Evolutionary conservation across 2,329 filamentous ascomycete genomes (phyloP), one percentile per base, ranked within the genome.

Genomic region (Venturia nashicola): DNA sequence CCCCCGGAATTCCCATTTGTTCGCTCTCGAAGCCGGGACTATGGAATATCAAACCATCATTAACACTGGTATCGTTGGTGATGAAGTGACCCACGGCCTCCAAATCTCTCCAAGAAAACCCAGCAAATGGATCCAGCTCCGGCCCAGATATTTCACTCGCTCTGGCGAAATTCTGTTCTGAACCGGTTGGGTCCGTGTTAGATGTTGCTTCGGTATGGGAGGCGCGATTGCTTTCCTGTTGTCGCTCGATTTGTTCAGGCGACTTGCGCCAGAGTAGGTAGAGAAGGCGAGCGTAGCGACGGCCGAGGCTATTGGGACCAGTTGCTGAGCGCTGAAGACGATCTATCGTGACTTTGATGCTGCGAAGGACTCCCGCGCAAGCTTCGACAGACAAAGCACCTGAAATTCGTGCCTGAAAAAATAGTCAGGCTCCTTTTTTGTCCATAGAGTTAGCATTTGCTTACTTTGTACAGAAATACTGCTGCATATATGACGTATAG

Each of bases 401-500:
- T 51, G 46, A 27, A 6, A 51, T 51, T 27, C 46, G 46, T 9
- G 46, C 46, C 46, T 51, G 8, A 11, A 27, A 14, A 51, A 9
- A 14, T 12, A 14, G 9, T 51, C 20, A 51, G 20, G 20, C 5
- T 51, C 20, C 3, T 12, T 6, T 12, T 9, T 27, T 20, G 20
- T 12, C 9, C n/a, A n/a, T 5, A 51, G 9, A 7, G 20, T 11
- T 16, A 5, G 20, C 9, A 0, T 27, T 11, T 6, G 14, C 46
- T 27, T 51, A 51, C 46, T 16, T 51, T 51, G 68, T 80, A 80
- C 11, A 80, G 71, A 68, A 80, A 80, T 9, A 80, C 78, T 11
- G 76, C 78, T 1, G 76, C 76, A 65, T 80, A 79, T 36, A 80
- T 76, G 5, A 78, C 76, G 69, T 79, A 80, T 23, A 80, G 74